Evolutionary conservation across 495 filamentous ascomycete genomes (phyloP).

Genomic region (Podospora conica): DNA sequence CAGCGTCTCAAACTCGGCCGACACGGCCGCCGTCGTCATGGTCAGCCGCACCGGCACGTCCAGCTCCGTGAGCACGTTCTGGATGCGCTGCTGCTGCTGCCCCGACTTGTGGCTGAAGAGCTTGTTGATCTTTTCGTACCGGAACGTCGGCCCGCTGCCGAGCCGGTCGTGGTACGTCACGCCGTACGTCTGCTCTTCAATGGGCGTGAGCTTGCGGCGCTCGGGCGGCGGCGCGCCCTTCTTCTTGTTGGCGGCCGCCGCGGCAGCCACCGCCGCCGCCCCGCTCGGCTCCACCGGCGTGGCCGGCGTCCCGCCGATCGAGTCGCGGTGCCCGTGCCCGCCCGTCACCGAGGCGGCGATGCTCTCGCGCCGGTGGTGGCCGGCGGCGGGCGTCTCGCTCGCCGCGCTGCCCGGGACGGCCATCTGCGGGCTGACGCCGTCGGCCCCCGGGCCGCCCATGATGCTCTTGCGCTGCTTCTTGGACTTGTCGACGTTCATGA

Average conservation of each 20-base stretch:
- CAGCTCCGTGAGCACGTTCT: constrained; percentile 67
- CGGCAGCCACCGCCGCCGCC: constrained; percentile 19
- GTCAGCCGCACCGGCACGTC: constrained; percentile 69
- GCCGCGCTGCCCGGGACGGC: constrained; percentile 32
- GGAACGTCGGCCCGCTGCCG: constrained; percentile 65
- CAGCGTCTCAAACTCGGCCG: constrained; percentile 73
- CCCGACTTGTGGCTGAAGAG: constrained; percentile 76
- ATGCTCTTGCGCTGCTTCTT: constrained; percentile 71
- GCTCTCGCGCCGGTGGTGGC: constrained; percentile 44
- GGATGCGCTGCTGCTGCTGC: constrained; percentile 75
- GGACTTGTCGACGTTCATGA: constrained; percentile 71
- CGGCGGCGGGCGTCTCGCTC: constrained; percentile 19
- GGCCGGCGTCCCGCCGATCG: constrained; percentile 40
- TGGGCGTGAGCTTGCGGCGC: constrained; percentile 61
- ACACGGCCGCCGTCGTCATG: constrained; percentile 80
- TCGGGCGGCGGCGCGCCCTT: constrained; percentile 48
- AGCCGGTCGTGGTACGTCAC: constrained; percentile 83
- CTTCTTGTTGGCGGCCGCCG: constrained; percentile 44
- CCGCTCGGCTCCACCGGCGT: constrained; percentile 28
- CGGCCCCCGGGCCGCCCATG: constrained; percentile 40
- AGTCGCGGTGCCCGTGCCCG: constrained; percentile 36
- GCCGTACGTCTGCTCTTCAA: constrained; percentile 73
- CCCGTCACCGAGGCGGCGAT: constrained; percentile 34
- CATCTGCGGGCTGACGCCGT: constrained; percentile 32
- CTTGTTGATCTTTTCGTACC: constrained; percentile 76